Conservation (phyloP, 352 stramenopile species). For the Blastocystis sp. region DNA sequence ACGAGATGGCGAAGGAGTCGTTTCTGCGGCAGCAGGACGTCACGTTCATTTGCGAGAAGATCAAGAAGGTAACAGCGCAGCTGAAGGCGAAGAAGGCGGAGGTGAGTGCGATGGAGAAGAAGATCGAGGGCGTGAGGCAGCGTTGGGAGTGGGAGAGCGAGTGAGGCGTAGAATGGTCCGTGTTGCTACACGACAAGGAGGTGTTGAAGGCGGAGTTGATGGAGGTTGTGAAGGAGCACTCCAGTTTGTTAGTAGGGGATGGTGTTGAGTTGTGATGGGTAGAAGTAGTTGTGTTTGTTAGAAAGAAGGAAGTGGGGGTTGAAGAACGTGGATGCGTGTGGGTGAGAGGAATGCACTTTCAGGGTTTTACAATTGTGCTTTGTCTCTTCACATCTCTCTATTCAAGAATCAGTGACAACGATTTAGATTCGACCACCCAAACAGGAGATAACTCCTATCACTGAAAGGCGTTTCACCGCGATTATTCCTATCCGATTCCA, state of each 20-base stretch:
- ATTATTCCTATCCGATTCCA: too few relatives aligned
- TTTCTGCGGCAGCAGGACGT: constrained; percentile 58
- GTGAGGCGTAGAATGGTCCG: constrained; percentile 36
- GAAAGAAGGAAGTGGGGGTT: too few relatives aligned
- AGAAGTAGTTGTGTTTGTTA: background rate
- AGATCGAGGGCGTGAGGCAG: constrained; percentile 1
- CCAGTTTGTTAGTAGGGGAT: constrained; percentile 3
- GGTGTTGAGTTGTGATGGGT: background rate
- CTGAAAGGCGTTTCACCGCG: too few relatives aligned
- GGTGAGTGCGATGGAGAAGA: background rate
- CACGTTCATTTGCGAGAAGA: background rate
- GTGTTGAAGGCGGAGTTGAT: constrained; percentile 65
- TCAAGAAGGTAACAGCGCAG: background rate
- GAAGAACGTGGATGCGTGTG: too few relatives aligned
- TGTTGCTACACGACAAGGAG: constrained; percentile 15
- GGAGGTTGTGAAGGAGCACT: constrained; percentile 32
- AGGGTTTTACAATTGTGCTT: too few relatives aligned
- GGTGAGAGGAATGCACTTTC: too few relatives aligned
- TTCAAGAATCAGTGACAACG: too few relatives aligned
- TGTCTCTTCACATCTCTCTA: too few relatives aligned
- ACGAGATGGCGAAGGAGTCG: constrained; percentile 37
- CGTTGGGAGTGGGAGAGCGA: background rate
- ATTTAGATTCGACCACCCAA: too few relatives aligned
- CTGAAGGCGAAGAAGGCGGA: constrained; percentile 24
- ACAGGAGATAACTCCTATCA: too few relatives aligned